Evolutionary conservation across 805 yeast species (phyloP).

Genomic region (Hanseniaspora valbyensis): DNA sequence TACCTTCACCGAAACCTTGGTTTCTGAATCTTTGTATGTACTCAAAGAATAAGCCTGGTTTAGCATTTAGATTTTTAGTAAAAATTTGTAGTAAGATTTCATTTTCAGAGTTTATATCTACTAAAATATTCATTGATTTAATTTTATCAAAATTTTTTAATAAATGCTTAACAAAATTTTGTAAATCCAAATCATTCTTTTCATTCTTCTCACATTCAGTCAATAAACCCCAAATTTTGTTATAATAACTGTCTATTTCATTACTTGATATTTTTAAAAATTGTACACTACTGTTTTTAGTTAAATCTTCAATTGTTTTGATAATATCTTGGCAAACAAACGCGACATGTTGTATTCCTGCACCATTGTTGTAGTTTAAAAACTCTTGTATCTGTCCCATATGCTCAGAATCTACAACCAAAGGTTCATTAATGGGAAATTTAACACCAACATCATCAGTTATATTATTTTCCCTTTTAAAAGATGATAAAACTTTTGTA

Average conservation of each 20-base stretch:
- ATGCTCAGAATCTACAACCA: slow-evolving; percentile 44
- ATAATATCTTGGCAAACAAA: slow-evolving; percentile 52
- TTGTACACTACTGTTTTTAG: slow-evolving; percentile 47
- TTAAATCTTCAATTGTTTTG: slow-evolving; percentile 42
- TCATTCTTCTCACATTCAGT: slow-evolving; percentile 31
- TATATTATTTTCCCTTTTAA: slow-evolving; percentile 66
- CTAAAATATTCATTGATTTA: slow-evolving; percentile 45
- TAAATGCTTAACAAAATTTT: background rate
- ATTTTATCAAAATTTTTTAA: slow-evolving; percentile 32
- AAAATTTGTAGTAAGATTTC: slow-evolving; percentile 63
- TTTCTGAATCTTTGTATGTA: slow-evolving; percentile 70
- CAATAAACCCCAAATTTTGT: slow-evolving; percentile 37
- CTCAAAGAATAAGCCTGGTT: slow-evolving; percentile 77
- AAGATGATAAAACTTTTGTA: slow-evolving; percentile 55
- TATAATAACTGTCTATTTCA: slow-evolving; percentile 45
- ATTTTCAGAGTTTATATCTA: slow-evolving; percentile 50
- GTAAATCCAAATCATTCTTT: slow-evolving; percentile 37
- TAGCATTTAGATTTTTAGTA: slow-evolving; percentile 61
- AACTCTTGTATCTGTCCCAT: slow-evolving; percentile 77
- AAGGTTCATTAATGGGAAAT: slow-evolving; percentile 78
- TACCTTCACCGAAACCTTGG: slow-evolving; percentile 83
- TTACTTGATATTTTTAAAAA: slow-evolving; percentile 41
- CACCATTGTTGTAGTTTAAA: slow-evolving; percentile 60
- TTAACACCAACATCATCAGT: slow-evolving; percentile 49
- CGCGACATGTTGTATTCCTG: slow-evolving; percentile 81